Evolutionary conservation across 176 grass and related monocot species (phyloP), one percentile per base, ranked within the genome.

Genomic region (Rhynchospora tenuis): DNA sequence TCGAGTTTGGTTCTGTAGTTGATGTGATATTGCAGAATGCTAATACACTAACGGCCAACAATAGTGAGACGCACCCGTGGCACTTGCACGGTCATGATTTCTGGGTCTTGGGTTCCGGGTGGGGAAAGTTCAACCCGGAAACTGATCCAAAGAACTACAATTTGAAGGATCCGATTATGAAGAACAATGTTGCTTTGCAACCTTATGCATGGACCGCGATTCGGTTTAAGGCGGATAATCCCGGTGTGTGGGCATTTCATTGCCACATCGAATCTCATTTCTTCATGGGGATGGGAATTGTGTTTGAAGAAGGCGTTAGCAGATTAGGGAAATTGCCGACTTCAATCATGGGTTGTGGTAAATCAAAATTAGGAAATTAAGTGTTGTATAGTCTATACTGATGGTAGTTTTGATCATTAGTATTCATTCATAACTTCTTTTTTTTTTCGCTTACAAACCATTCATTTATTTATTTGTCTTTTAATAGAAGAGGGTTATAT

Each of bases 71-170:
- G 1, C 94, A 94, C 81, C 94, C 94, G 3, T 97, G 94, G 94
- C 94, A 97, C 78, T 89, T 97, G 3, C 94, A 97, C 48, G 94
- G 94, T 0, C 94, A 97, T 11, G 86, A 97, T 44, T 97, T 97
- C 83, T 94, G 92, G 90, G 88, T 94, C 59, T 55, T 97, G 17
- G 94, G 88, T 23, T 85, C 90, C 6, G 90, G 92, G 7, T 15
- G 15, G 0, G 92, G 90, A 0, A 73, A 88, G 0, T 97, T 94
- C 57, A 80, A 97, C 68, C 88, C 87, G 12, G 86, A 86, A 43
- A 83, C 31, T 19, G 79, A 94, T 77, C 86, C 90, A 19, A 80
- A 69, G n/a, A 13, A 29, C 2, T 94, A 68, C 81, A 97, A 94
- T 78, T 81, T 97, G 17, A 82, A 19, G 52, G 83, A 94, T 13